Percentiles rank a stretch among this genome's conserved stretches.
Conservation (phyloP, 129 eudicot genomes). For the Lonicera japonica region DNA sequence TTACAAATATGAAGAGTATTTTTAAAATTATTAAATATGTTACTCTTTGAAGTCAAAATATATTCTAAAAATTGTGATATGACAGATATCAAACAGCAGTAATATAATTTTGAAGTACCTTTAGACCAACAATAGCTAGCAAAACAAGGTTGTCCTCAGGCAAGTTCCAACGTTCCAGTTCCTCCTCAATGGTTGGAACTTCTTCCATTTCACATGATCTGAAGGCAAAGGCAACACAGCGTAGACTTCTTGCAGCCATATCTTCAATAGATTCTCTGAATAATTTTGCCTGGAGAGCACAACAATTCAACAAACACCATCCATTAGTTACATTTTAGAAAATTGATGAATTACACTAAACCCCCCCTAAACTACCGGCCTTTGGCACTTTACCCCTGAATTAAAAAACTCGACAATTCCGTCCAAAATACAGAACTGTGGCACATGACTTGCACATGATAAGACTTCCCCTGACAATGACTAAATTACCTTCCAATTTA, state of each 20-base stretch:
- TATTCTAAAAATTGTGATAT: background rate
- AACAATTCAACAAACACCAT: background rate
- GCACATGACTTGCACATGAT: too few species aligned
- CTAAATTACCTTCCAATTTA: too few species aligned
- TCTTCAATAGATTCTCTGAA: conserved; percentile 62
- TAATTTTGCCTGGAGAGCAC: conserved; percentile 37
- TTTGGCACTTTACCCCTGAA: too few species aligned
- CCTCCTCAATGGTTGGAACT: conserved; percentile 73
- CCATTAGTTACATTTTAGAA: too few species aligned
- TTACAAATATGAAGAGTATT: too few species aligned
- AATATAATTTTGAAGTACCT: conserved; percentile 44
- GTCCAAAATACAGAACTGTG: too few species aligned
- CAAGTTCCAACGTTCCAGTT: conserved; percentile 54
- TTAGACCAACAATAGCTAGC: conserved; percentile 81
- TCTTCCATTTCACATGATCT: conserved; percentile 35
- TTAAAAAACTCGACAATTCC: too few species aligned
- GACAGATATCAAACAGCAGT: too few species aligned
- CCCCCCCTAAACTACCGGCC: too few species aligned
- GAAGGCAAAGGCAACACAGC: conserved; percentile 90
- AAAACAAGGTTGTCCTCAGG: conserved; percentile 75
- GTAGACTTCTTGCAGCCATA: conserved; percentile 75
- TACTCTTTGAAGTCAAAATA: too few species aligned
- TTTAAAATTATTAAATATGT: too few species aligned
- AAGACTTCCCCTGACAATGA: too few species aligned
- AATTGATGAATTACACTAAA: background rate